Base-by-base conservation (phyloP, 805 yeast species). In the Monosporozyma servazzii region DNA sequence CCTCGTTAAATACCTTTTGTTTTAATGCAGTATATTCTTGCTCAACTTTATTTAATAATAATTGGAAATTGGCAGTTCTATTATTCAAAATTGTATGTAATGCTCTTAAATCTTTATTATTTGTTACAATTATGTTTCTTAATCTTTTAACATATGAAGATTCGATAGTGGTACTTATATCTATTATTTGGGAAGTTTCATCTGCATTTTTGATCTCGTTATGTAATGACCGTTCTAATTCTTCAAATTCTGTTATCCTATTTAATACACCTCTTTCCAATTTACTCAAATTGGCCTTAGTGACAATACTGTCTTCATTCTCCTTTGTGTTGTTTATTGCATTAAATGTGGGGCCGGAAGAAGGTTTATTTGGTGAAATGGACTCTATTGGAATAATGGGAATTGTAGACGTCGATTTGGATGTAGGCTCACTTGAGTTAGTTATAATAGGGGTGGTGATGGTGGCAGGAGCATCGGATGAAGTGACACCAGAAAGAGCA, bases 101-200 rank as follows among this genome's bases (percentile, higher is more conserved):
- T 17, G 27, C 37, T 33, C 46, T 54, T 10, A 57, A 37, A 23
- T 55, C 56, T 10, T 45, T 23, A 17, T 31, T 31, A 17, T 40
- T 20, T 9, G 43, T 31, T 6, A 27, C 29, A 17, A 57, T 30
- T 29, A 51, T 48, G 9, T 23, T 29, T 48, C 47, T 51, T 18
- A 57, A 46, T 15, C 37, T 40, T 41, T 48, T 49, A 5, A 53
- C 50, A 15, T 48, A 49, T 9, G 56, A 50, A 18, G 51, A 51
- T 40, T 51, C 50, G 3, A 36, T 23, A 4, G 18, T n/a, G 30
- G 45, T 52, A 33, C 40, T 42, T 11, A 42, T 37, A 41, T 52
- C 52, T 48, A 6, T 18, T 25, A 41, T 41, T 41, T 21, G 5
- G 8, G 47, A 18, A 25, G 21, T 3, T 27, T 31, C 37, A 7